A percentile compares a stretch with the other conserved stretches of the same genome.
Conservation (phyloP, 257 asterid species). For the Apocynum venetum region DNA sequence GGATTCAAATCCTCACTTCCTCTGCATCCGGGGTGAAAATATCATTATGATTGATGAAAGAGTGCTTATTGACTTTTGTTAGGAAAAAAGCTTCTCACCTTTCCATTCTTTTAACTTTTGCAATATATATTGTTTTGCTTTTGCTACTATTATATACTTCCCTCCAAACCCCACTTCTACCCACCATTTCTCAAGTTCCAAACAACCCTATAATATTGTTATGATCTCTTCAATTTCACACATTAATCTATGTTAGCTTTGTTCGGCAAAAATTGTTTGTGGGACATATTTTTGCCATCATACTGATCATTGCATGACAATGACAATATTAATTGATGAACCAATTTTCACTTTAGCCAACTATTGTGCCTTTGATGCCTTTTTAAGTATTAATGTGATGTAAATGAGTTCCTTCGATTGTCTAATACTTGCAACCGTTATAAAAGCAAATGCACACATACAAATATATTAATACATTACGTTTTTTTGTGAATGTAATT, state of each 20-base stretch:
- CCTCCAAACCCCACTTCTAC: constrained; percentile 61
- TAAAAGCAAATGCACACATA: too few relatives aligned
- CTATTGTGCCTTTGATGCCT: constrained; percentile 20
- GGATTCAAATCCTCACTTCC: constrained; percentile 58
- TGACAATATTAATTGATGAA: constrained; percentile 30
- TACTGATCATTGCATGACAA: constrained; percentile 14
- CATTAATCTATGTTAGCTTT: constrained; percentile 56
- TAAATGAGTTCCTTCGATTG: constrained; percentile 23
- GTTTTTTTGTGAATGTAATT: too few relatives aligned
- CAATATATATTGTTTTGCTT: neutral
- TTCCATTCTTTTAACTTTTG: constrained; percentile 38
- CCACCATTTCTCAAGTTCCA: constrained; percentile 68
- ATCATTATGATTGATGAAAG: constrained; percentile 50
- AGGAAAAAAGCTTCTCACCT: constrained; percentile 74
- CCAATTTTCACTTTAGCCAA: constrained; percentile 24
- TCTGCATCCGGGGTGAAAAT: constrained; percentile 36
- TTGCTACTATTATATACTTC: constrained; percentile 2
- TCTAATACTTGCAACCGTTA: constrained; percentile 19
- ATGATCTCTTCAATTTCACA: constrained; percentile 84
- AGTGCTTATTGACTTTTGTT: constrained; percentile 78
- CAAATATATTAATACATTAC: neutral
- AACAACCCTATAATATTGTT: constrained; percentile 59
- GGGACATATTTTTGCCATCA: constrained; percentile 31
- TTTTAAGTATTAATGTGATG: constrained; percentile 8
- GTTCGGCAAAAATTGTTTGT: constrained; percentile 27